phyloP scores from a whole-genome alignment of 2,329 filamentous ascomycete species.

The Colletotrichum aenigma region DNA sequence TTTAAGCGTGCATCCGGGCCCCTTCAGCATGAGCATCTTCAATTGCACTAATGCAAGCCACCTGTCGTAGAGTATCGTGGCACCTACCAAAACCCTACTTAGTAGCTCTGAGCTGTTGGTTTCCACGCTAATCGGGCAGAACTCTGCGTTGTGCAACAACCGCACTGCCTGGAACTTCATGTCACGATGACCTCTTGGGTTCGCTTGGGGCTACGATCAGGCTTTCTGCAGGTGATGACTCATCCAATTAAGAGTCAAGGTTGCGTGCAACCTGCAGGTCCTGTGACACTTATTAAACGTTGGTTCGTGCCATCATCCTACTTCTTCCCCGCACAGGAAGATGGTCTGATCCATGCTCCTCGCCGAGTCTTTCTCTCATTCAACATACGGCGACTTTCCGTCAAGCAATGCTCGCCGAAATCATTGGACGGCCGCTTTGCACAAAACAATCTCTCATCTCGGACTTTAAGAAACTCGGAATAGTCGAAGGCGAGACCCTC shows the following conservation, averaged over 20 bases:
- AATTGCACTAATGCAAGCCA: background rate
- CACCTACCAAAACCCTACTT: background rate
- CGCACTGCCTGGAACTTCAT: background rate
- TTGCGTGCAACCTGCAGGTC: background rate
- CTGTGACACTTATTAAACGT: background rate
- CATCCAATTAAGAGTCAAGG: background rate
- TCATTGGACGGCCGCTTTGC: background rate
- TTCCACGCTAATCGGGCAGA: background rate
- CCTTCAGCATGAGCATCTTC: background rate
- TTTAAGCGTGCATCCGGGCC: background rate
- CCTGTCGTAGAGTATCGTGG: background rate
- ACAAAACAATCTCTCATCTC: background rate
- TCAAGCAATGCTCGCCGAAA: background rate
- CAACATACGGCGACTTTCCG: background rate
- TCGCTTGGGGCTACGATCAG: background rate
- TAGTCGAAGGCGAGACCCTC: slow-evolving; percentile 8
- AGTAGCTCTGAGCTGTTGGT: background rate
- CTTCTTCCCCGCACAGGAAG: background rate
- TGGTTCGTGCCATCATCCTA: background rate
- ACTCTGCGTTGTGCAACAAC: background rate
- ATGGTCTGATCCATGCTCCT: background rate
- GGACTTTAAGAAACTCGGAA: background rate
- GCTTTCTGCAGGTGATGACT: background rate
- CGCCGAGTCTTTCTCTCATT: background rate
- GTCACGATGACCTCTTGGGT: background rate